Base-by-base conservation (phyloP, 768 basidiomycete species). In the Peribolospora baueri region DNA sequence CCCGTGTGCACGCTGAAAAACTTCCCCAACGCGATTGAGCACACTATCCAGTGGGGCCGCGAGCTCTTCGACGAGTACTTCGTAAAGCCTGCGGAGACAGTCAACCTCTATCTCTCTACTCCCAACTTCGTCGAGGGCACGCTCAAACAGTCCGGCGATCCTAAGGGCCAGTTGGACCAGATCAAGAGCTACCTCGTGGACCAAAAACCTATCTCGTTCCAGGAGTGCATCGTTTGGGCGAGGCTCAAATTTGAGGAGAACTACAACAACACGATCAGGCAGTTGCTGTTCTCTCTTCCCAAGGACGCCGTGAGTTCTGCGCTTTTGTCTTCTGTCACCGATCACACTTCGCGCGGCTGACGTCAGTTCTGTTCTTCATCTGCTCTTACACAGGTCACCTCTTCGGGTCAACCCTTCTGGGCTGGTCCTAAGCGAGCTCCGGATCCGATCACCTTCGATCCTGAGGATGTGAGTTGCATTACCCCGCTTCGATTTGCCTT, bases 1-100 rank as follows among this genome's bases (percentile, higher is more conserved):
- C 84, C 93, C 36, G 84, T 84, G 37, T 98, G 93, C 68, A 98
- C 93, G 1, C 82, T 97, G 67, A 97, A 95, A 72, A 95, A 85
- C 69, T 98, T 97, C 76, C 93, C 93, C 7, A 90, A 98, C 66
- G 82, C 82, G 37, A 97, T 97, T 62, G 81, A 85, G 61, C 93
- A 98, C 69, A 93, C 88, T 5, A 98, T 98, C 57, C 62, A 86
- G 85, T 98, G 93, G 93, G 80, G 83, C 62, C 80, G 88, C 61
- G 78, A 80, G 62, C 83, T 84, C 59, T 97, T 98, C 67, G 85
- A 93, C 65, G 79, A 77, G 56, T 71, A 87, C 48, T 98, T 95
- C 63, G 82, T 93, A 62, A 88, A 91, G 66, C 93, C 93, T 2
- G 75, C 82, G 42, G 84, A 90, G 66, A 79, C 84, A 48, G 87